Conservation (phyloP, 2,329 filamentous ascomycete genomes). For the Cordyceps sp. region DNA sequence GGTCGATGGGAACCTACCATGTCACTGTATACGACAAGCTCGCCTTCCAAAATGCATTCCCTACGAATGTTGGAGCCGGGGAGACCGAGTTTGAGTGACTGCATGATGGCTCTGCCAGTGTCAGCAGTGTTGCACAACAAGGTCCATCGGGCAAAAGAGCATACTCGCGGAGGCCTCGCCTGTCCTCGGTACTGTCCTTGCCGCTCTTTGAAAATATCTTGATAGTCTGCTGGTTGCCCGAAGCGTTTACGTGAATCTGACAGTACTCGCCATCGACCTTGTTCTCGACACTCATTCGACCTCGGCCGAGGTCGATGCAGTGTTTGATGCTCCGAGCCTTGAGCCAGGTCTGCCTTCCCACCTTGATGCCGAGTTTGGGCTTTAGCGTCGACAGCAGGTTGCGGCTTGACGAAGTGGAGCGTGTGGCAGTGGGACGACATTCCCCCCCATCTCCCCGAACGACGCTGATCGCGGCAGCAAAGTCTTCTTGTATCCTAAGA, state of each 20-base stretch:
- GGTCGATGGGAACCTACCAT: slow-evolving; percentile 17
- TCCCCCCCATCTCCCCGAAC: slow-evolving; percentile 20
- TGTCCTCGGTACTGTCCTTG: slow-evolving; percentile 70
- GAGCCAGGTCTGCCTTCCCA: slow-evolving; percentile 46
- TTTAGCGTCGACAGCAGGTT: slow-evolving; percentile 19
- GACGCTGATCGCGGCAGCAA: slow-evolving; percentile 40
- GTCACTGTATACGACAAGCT: slow-evolving; percentile 65
- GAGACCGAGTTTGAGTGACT: slow-evolving; percentile 45
- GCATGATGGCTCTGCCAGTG: slow-evolving; percentile 33
- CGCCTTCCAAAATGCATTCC: slow-evolving; percentile 68
- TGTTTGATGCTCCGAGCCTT: slow-evolving; percentile 59
- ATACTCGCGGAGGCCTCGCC: slow-evolving; percentile 39
- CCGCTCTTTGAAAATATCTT: slow-evolving; percentile 87
- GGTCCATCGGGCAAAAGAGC: slow-evolving; percentile 2
- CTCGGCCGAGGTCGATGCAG: slow-evolving; percentile 47
- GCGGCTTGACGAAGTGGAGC: slow-evolving; percentile 3
- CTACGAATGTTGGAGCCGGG: slow-evolving; percentile 39
- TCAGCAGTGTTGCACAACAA: not conserved
- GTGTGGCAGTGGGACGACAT: slow-evolving; percentile 6
- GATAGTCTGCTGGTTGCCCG: slow-evolving; percentile 35
- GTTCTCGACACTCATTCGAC: slow-evolving; percentile 55
- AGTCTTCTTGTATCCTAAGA: slow-evolving; percentile 52
- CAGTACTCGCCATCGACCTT: slow-evolving; percentile 87
- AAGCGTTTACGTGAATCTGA: slow-evolving; percentile 66
- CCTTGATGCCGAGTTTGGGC: slow-evolving; percentile 42